These are phyloP conservation scores for Thyridium curvatum DNA, from an alignment of 2,329 filamentous ascomycete genomes.

Conservation along the genomic window DNA sequence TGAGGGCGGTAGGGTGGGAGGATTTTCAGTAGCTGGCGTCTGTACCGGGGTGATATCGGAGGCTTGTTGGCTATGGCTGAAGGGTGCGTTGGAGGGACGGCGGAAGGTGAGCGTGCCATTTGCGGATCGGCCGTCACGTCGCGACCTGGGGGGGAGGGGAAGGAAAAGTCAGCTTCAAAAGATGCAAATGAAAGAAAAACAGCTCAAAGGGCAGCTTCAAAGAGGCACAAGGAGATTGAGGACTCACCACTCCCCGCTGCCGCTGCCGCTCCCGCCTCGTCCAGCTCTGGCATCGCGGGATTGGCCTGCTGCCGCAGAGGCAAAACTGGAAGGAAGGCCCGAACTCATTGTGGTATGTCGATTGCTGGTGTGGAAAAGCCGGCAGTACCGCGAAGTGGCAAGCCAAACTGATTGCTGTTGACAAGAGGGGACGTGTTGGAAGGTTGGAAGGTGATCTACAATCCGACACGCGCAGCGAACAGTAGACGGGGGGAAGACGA, in stretches of 20 bases:
- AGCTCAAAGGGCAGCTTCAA: conserved; percentile 2
- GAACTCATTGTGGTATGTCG: conserved; percentile 49
- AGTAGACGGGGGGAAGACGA: too few relatives aligned
- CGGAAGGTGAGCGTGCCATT: conserved; percentile 62
- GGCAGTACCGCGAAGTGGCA: conserved; percentile 2
- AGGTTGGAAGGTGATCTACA: not conserved
- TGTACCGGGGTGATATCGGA: conserved; percentile 8
- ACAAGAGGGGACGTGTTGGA: not conserved
- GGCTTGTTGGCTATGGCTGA: conserved; percentile 18
- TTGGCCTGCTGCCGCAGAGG: conserved; percentile 75
- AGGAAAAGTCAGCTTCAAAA: not conserved
- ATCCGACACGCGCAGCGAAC: not conserved
- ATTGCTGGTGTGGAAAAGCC: conserved; percentile 1
- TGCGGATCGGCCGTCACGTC: conserved; percentile 49
- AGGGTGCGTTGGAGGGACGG: conserved; percentile 54
- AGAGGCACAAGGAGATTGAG: conserved; percentile 1
- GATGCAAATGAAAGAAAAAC: not conserved
- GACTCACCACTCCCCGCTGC: conserved; percentile 68
- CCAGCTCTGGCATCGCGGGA: conserved; percentile 54
- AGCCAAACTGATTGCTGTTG: not conserved
- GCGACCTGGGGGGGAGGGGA: conserved; percentile 36
- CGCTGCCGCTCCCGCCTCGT: conserved; percentile 47
- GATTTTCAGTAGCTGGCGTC: conserved; percentile 19
- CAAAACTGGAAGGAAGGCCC: conserved; percentile 77
- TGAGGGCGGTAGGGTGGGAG: conserved; percentile 23